Base-by-base conservation (phyloP, 2,329 filamentous ascomycete species). In the Epichloe typhina region DNA sequence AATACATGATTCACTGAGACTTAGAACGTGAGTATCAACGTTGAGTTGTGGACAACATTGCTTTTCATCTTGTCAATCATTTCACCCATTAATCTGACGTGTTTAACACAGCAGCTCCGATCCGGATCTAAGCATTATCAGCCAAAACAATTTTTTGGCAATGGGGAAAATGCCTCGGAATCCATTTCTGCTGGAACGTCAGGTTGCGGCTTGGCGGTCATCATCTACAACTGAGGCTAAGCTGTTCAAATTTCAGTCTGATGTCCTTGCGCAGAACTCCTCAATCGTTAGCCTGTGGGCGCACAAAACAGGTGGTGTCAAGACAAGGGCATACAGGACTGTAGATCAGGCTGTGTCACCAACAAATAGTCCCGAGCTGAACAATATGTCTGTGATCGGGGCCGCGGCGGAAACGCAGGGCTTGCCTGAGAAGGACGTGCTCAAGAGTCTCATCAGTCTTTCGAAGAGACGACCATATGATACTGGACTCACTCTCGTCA, bases 381-480 rank as follows among this genome's bases (percentile, higher is more conserved):
- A 69, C 41, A 58, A 65, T 46, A 63, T 75, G 11, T 76, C 76
- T 15, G 68, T 76, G 42, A 66, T 77, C 49, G 69, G 86, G 58
- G 88, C 88, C 12, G 88, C 89, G 38, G 88, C 88, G 12, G 77
- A 83, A 58, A 78, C 83, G 7, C 75, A 81, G 45, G 77, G 80
- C 37, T 68, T 74, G 56, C 74, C 75, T 9, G 83, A 81, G 43
- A 84, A 84, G 58, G 75, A 80, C 44, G 81, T 83, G 5, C 68
- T 95, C 36, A 86, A 83, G 62, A 73, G 79, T 37, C 78, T 94
- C 26, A 67, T 87, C 3, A 77, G 79, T 1, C 66, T 90, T 12
- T 70, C 91, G 6, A 83, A 88, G 58, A 83, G 81, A 61, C 75
- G 87, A 33, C 87, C 89, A 0, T 79, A 80, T 53, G 88, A 96